A percentile compares a stretch with the other conserved stretches of the same genome.
phyloP scores from a whole-genome alignment of 305 asterid species.

The Lippia alba region DNA sequence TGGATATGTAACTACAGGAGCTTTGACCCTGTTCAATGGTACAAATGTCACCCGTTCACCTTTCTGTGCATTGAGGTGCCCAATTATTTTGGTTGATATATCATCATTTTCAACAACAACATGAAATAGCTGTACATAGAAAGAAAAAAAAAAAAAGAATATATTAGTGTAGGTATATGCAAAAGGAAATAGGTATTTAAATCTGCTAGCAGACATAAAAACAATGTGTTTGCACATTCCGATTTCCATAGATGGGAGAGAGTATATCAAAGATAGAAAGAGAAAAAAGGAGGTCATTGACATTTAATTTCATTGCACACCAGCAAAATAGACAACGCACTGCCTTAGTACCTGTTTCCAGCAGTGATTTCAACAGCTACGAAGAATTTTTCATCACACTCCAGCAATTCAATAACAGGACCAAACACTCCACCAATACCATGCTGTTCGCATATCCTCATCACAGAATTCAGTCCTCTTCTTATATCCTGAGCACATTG shows the following conservation, averaged over 20 bases:
- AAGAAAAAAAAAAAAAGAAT: slow-evolving; percentile 21
- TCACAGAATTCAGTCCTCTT: slow-evolving; percentile 90
- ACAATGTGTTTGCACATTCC: slow-evolving; percentile 11
- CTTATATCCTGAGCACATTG: slow-evolving; percentile 80
- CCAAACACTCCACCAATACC: slow-evolving; percentile 78
- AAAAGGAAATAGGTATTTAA: slow-evolving; percentile 23
- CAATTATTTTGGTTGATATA: slow-evolving; percentile 84
- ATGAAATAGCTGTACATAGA: slow-evolving; percentile 74
- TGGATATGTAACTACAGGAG: slow-evolving; percentile 82
- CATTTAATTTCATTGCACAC: slow-evolving; percentile 20
- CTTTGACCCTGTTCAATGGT: slow-evolving; percentile 93
- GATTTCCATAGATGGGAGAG: slow-evolving; percentile 20
- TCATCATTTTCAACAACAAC: slow-evolving; percentile 96
- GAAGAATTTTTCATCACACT: slow-evolving; percentile 89
- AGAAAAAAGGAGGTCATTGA: background rate
- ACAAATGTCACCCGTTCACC: slow-evolving; percentile 99
- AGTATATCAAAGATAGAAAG: slow-evolving; percentile 16
- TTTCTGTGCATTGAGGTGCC: slow-evolving; percentile 92
- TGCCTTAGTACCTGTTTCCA: slow-evolving; percentile 77
- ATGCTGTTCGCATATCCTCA: slow-evolving; percentile 64
- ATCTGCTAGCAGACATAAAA: slow-evolving; percentile 11
- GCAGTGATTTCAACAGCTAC: slow-evolving; percentile 99
- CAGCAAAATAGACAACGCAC: slow-evolving; percentile 19
- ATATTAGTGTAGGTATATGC: slow-evolving; percentile 24
- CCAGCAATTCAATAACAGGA: slow-evolving; percentile 89